A percentile compares a stretch with the other conserved stretches of the same genome.
Conservation (phyloP, 345 rosid species). For the Schrenkiella parvula region DNA sequence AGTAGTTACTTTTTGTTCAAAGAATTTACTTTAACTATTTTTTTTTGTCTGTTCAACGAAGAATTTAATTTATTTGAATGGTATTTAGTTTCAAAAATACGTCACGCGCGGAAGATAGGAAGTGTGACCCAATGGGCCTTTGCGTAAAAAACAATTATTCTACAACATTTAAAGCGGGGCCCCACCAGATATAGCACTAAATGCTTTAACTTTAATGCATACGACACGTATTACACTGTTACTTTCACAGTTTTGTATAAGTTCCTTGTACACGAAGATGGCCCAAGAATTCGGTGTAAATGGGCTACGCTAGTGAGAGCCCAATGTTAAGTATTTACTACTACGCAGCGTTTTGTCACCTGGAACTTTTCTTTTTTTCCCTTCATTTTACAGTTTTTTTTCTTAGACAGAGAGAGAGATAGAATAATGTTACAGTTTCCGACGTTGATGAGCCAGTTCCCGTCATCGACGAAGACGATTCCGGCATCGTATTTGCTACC, state of each 20-base stretch:
- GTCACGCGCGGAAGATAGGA: not conserved
- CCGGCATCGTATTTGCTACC: slow-evolving; percentile 70
- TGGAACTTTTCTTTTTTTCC: not conserved
- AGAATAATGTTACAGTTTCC: slow-evolving; percentile 77
- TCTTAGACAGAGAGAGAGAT: not conserved
- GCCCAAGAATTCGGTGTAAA: not conserved
- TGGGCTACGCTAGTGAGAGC: not conserved
- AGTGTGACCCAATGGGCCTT: slow-evolving; percentile 24
- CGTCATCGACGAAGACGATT: slow-evolving; percentile 52
- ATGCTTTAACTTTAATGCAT: not conserved
- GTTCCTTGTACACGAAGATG: not conserved
- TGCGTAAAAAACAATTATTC: not conserved
- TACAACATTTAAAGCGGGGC: not conserved
- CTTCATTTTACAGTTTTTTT: not conserved
- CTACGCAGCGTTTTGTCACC: slow-evolving; percentile 2
- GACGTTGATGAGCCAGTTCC: slow-evolving; percentile 72
- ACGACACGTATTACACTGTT: not conserved
- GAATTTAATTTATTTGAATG: no score
- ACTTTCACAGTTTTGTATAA: not conserved
- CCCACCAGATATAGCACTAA: not conserved
- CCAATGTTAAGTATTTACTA: not conserved
- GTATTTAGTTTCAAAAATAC: not conserved
- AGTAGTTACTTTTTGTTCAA: not conserved
- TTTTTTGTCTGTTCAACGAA: no score
- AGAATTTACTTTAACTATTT: not conserved